These are phyloP conservation scores for Candida caryicola DNA, from an alignment of 805 yeast genomes.

Conservation along the genomic window DNA sequence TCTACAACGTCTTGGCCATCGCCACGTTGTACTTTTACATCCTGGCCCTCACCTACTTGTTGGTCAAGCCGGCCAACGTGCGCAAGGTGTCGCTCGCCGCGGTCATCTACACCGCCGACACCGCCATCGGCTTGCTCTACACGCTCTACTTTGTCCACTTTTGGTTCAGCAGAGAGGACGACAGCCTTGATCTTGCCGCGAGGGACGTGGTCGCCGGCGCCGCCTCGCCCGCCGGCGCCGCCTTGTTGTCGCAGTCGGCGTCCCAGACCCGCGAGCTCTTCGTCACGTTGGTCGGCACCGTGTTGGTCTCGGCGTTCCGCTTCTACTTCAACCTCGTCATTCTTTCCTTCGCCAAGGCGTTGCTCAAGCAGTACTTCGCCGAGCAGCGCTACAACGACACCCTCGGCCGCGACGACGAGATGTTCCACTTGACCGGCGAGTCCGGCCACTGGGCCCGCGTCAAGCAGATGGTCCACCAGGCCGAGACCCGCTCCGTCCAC, in stretches of 20 bases:
- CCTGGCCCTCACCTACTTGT: constrained; percentile 48
- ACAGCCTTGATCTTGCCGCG: constrained; percentile 2
- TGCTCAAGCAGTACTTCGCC: constrained; percentile 40
- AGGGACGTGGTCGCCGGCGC: constrained; percentile 9
- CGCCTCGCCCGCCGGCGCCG: constrained; percentile 3
- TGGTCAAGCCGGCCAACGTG: constrained; percentile 48
- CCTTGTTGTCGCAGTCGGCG: constrained; percentile 55
- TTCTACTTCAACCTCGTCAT: constrained; percentile 60
- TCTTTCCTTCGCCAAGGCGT: constrained; percentile 56
- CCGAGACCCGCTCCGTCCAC: constrained; percentile 33
- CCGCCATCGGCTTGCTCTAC: constrained; percentile 62
- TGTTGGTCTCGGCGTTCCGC: constrained; percentile 47
- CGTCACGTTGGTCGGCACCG: constrained; percentile 50
- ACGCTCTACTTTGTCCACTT: constrained; percentile 69
- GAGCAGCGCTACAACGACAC: constrained; percentile 20
- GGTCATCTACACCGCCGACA: constrained; percentile 63
- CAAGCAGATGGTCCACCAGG: constrained; percentile 21
- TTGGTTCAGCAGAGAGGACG: constrained; percentile 64
- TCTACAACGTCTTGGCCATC: constrained; percentile 66
- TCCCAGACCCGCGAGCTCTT: constrained; percentile 54
- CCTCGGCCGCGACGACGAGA: constrained; percentile 25
- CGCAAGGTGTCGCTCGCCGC: constrained; percentile 62
- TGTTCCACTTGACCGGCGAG: constrained; percentile 21
- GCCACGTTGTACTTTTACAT: constrained; percentile 62
- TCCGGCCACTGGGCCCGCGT: constrained; percentile 19